Conservation (phyloP, 2,329 filamentous ascomycete genomes). For the Alternaria ethzedia region DNA sequence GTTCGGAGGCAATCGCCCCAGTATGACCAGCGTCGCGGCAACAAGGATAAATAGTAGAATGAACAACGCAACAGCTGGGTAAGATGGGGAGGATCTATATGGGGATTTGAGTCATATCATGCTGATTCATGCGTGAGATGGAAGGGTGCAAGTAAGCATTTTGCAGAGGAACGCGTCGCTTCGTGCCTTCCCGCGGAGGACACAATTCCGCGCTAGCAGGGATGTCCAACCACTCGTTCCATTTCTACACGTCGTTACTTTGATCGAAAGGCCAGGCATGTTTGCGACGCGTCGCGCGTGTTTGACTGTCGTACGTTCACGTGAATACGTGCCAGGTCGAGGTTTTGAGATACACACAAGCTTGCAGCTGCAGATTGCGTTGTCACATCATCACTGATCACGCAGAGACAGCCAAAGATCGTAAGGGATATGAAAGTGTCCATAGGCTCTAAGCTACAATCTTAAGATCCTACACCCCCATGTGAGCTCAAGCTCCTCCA, state of each 20-base stretch:
- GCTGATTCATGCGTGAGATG: not conserved
- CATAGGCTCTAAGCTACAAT: constrained; percentile 50
- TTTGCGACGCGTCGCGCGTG: not conserved
- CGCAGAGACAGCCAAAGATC: not conserved
- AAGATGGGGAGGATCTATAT: not conserved
- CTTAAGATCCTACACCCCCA: constrained; percentile 45
- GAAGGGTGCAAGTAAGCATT: not conserved
- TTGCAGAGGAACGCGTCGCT: constrained; percentile 4
- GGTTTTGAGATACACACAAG: not conserved
- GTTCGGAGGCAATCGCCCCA: not conserved
- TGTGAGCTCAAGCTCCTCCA: constrained; percentile 45
- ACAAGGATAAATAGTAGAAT: not conserved
- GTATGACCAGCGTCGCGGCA: not conserved
- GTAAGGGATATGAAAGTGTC: constrained; percentile 42
- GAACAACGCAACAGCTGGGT: not conserved
- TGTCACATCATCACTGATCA: constrained; percentile 6
- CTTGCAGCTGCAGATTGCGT: not conserved
- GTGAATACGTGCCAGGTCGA: not conserved
- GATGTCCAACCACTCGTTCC: not conserved
- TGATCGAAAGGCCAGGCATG: not conserved
- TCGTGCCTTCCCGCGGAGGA: constrained; percentile 1
- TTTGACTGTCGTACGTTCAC: not conserved
- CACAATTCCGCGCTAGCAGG: constrained; percentile 7
- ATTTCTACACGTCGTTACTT: not conserved
- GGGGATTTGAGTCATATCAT: not conserved